Conservation (phyloP, 2,329 filamentous ascomycete species). For the Didymella arachidicola region DNA sequence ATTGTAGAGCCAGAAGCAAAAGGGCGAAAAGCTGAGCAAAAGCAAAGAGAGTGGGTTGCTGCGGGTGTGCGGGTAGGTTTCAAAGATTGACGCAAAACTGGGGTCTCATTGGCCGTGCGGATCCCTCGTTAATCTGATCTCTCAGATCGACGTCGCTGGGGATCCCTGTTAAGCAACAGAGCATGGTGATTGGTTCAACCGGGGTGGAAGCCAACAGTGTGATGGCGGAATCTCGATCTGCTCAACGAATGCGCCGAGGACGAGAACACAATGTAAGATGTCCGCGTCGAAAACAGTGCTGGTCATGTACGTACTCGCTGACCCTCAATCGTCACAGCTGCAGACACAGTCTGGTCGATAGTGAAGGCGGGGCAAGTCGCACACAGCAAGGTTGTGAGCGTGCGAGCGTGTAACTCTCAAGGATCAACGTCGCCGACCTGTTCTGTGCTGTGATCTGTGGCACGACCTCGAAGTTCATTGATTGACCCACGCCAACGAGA, state of each 20-base stretch:
- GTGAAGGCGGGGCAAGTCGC: constrained; percentile 27
- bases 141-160: constrained; percentile 35
- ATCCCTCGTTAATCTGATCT: constrained; percentile 49
- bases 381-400: constrained; percentile 23
- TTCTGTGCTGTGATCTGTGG: constrained; percentile 28
- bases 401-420: constrained; percentile 29
- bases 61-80: constrained; percentile 39
- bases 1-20: constrained; percentile 25
- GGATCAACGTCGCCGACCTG: constrained; percentile 40
- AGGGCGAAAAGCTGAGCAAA: constrained; percentile 23
- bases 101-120: constrained; percentile 40
- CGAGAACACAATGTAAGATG: constrained; percentile 8
- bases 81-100: constrained; percentile 29
- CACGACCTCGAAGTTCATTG: constrained; percentile 27
- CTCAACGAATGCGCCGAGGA: constrained; percentile 6
- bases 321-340: constrained; percentile 28
- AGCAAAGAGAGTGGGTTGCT: constrained; percentile 27
- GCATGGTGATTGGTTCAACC: constrained; percentile 5
- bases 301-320: constrained; percentile 26
- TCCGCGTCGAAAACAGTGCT: constrained; percentile 8
- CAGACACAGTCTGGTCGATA: constrained; percentile 24
- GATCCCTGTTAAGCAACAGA: constrained; percentile 27
- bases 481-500: constrained; percentile 21
- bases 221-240: constrained; percentile 8
- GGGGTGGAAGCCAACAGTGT: neutral